Percentiles rank a stretch among this genome's conserved stretches.
Conservation (phyloP, 352 stramenopile species). For the Pythium pyrilobum region DNA sequence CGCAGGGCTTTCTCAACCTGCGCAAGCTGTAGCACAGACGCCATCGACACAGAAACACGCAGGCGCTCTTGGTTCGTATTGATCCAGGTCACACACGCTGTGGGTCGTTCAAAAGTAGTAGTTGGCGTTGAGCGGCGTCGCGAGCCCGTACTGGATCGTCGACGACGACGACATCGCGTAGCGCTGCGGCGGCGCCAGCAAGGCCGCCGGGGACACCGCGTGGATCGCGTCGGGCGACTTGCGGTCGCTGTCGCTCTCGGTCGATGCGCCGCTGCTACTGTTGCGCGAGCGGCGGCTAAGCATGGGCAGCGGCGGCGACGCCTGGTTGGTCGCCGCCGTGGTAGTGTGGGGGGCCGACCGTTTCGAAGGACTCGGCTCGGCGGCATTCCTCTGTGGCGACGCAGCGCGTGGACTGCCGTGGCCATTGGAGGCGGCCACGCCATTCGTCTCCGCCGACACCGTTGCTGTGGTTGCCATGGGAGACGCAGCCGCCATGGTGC, state of each 20-base stretch:
- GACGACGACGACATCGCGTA: constrained; percentile 6
- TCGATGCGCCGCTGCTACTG: constrained; percentile 5
- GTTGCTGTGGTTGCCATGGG: no score
- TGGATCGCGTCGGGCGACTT: constrained; percentile 13
- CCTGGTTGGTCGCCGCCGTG: not conserved
- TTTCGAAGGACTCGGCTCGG: not conserved
- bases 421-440: not conserved
- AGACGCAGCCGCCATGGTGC: not conserved
- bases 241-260: constrained; percentile 6
- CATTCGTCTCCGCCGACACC: not conserved
- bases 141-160: constrained; percentile 3
- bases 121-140: constrained; percentile 17
- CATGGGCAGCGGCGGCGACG: not conserved
- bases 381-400: not conserved
- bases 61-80: no score
- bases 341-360: not conserved
- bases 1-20: constrained; percentile 66
- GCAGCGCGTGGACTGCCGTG: not conserved
- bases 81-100: no score
- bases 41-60: no score
- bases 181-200: not conserved
- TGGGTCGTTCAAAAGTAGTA: constrained; percentile 21
- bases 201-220: not conserved
- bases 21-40: constrained; percentile 45
- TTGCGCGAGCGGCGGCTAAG: constrained; percentile 5